Base-by-base conservation (phyloP, 345 rosid genomes). In the Citrus maxima region DNA sequence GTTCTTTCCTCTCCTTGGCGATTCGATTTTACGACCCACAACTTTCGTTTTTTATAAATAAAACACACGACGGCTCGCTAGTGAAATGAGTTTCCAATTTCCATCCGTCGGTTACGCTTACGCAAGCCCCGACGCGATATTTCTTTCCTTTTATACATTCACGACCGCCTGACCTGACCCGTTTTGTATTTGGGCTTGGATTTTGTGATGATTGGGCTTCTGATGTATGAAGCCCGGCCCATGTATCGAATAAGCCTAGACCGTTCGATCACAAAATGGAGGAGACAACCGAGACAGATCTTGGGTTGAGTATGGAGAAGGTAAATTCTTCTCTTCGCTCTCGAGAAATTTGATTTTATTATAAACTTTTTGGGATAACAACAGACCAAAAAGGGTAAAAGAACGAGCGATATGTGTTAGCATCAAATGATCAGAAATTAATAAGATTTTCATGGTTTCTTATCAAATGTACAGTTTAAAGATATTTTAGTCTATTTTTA, bases 61-160 rank as follows among this genome's bases (percentile, higher is more conserved):
- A 51, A 24, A 32, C 70, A 28, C 32, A 51, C 78, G 78, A 65
- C 78, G 71, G 63, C 78, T 65, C 62, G 70, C 7, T 22, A n/a
- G 19, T 1, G 25, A 9, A 58, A n/a, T n/a, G 62, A 7, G 62
- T n/a, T 13, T n/a, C 62, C 61, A 46, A 19, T 46, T 69, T 13
- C 56, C 59, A 51, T 1, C 10, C 0, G 24, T 46, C 51, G 51
- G 51, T 13, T 3, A 12, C 7, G 46, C 59, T 74, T 62, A 30
- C 69, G 69, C 56, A 62, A 61, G 68, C 77, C 66, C 75, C 65
- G 13, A 73, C 67, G 67, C 8, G 25, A 19, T 7, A 27, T 46
- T 70, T 46, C 5, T 46, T 46, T 46, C 4, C 0, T 12, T 7
- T 3, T 27, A 27, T 32, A 0, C 51, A 2, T 18, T 2, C 49